Conservation (phyloP, 495 filamentous ascomycete genomes). For the Hypoxylon fragiforme region DNA sequence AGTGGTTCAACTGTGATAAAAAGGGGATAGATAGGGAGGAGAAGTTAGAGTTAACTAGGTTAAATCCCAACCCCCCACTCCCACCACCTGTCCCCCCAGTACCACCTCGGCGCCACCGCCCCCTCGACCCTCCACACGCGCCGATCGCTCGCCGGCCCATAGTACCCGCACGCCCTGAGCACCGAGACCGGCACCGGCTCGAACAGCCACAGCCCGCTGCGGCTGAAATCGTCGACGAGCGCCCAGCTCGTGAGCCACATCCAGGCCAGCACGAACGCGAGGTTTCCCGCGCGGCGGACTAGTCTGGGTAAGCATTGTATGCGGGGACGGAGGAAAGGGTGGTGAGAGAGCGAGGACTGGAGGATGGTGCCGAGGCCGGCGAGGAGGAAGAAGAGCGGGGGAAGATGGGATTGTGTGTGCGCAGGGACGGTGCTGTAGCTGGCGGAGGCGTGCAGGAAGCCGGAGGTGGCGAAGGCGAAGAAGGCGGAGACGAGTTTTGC, state of each 20-base stretch:
- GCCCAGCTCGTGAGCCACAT: constrained; percentile 55
- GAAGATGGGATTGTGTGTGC: constrained; percentile 42
- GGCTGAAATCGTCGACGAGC: constrained; percentile 64
- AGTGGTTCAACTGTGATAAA: too few species aligned
- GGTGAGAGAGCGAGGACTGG: constrained; percentile 41
- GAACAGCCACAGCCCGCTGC: constrained; percentile 64
- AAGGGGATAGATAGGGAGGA: too few species aligned
- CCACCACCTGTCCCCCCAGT: constrained; percentile 63
- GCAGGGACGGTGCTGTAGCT: constrained; percentile 54
- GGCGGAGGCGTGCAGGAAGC: constrained; percentile 61
- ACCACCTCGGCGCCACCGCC: constrained; percentile 50
- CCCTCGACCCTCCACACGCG: constrained; percentile 62
- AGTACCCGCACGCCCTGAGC: constrained; percentile 56
- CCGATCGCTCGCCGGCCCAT: constrained; percentile 48
- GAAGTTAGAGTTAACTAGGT: too few species aligned
- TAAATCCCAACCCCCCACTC: constrained; percentile 59
- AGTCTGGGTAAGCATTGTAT: constrained; percentile 41
- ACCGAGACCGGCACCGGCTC: constrained; percentile 71
- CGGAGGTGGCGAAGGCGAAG: constrained; percentile 62
- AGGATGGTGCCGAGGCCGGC: constrained; percentile 59
- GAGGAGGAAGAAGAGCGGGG: constrained; percentile 58
- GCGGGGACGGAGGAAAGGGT: neutral
- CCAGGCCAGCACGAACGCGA: constrained; percentile 59
- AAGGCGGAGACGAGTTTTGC: constrained; percentile 32
- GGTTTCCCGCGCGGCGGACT: constrained; percentile 54